Evolutionary conservation across 2,329 filamentous ascomycete genomes (phyloP), one percentile per base, ranked within the genome.

Genomic region (Neonectria punicea): DNA sequence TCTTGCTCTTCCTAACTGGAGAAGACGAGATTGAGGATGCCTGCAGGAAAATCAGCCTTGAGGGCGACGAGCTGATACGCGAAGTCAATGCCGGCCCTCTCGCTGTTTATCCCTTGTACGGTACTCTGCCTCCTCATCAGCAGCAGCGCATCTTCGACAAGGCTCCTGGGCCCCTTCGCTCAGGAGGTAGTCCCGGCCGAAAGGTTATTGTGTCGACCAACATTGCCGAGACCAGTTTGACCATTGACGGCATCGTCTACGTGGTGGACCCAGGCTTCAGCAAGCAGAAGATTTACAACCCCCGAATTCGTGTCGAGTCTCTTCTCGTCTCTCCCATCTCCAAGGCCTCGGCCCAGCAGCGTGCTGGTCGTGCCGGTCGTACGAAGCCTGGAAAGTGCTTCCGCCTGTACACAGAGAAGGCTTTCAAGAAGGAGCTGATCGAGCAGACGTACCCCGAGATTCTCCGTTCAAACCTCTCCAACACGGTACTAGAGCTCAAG

Each of bases 231-330:
- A 99, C 96, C 0, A 95, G 92, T 75, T 88, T 99, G 80, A 99
- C 96, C 51, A 99, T 99, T 66, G 96, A 99, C 77, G 96, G 96
- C 78, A 99, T 99, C 69, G 96, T 99, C 39, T 99, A 98, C 76
- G 96, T 99, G 36, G 95, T 99, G n/a, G 96, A 99, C 76, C 95
- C 96, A 2, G 96, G 96, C 39, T 99, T 99, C 84, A 97, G 94
- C 83, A 99, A 99, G 84, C 96, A 99, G 77, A 99, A 98, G 82
- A 96, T 98, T 68, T 99, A 98, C 85, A 98, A 99, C 80, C 95
- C 96, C 22, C 90, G 96, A 66, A 97, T 97, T 73, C 90, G 96
- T 79, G 94, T 99, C 69, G 96, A 99, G 81, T 98, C 96, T 1
- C 87, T 99, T 8, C 86, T 99, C n/a, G 95, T 99, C 5, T 98